These are phyloP conservation scores for Monilinia laxa DNA, from an alignment of 2,329 filamentous ascomycete genomes.

Conservation along the genomic window DNA sequence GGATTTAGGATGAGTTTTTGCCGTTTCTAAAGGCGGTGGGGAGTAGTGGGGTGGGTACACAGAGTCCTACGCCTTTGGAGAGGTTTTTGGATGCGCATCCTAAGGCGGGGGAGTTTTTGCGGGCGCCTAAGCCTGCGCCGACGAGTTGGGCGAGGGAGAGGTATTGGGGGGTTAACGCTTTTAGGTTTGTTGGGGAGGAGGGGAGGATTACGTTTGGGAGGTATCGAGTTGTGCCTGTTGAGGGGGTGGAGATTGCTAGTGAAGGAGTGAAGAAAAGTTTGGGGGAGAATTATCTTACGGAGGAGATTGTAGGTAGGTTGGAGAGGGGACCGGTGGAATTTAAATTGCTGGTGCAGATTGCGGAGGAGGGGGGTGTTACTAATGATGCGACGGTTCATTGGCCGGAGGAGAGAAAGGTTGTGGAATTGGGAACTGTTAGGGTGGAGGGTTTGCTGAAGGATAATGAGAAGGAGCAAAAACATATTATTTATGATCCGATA, in stretches of 20 bases:
- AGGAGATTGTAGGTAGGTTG: constrained; percentile 47
- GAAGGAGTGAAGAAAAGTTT: constrained; percentile 44
- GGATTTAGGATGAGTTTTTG: constrained; percentile 54
- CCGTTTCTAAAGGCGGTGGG: constrained; percentile 48
- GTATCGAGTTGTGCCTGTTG: constrained; percentile 50
- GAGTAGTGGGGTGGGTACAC: constrained; percentile 28
- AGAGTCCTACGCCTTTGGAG: constrained; percentile 37
- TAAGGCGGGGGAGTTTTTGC: constrained; percentile 49
- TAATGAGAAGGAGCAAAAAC: constrained; percentile 48
- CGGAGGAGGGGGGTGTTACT: constrained; percentile 48
- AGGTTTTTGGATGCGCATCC: constrained; percentile 49
- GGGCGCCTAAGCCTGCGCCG: constrained; percentile 51
- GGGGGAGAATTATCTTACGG: constrained; percentile 48
- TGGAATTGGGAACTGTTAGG: constrained; percentile 51
- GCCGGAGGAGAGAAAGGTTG: constrained; percentile 51
- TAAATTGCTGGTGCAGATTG: constrained; percentile 52
- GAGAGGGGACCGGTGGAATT: constrained; percentile 43
- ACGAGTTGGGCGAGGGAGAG: constrained; percentile 49
- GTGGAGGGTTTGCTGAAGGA: constrained; percentile 46
- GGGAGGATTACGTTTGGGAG: constrained; percentile 49
- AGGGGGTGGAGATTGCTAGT: constrained; percentile 44
- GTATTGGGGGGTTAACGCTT: constrained; percentile 52
- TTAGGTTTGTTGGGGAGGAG: constrained; percentile 45
- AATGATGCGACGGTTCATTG: constrained; percentile 53
- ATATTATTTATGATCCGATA: constrained; percentile 58